Evolutionary conservation across 1,284 basidiomycete genomes (phyloP), one percentile per base, ranked within the genome.

Genomic region (Irpex sp.): DNA sequence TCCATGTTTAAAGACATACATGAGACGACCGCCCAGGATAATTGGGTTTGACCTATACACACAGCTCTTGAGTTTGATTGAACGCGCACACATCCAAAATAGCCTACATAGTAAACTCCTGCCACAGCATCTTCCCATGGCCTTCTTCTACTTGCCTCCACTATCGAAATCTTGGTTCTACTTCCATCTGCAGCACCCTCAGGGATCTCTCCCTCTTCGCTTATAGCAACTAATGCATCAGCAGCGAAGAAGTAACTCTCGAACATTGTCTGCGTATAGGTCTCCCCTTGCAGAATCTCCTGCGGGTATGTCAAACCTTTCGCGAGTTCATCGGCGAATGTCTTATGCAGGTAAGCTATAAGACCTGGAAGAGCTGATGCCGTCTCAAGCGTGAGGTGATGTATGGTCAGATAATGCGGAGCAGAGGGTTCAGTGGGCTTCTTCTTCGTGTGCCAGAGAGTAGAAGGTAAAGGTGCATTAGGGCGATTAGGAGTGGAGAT

Each of bases 21-120:
- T 97, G 97, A 54, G 95, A 96, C 3, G 95, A 96, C 72, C 97
- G 88, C n/a, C 97, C 96, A 2, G 95, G 96, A 82, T 97, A 97
- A 81, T 97, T 97, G 49, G 96, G 95, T 83, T 97, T 97, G 72
- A 97, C 89, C 89, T 92, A 74, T 71, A 70, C n/a, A 56, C 44
- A 38, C 66, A 67, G 68, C n/a, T 10, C 68, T 69, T 65, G 68
- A 70, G 71, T 72, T 68, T 32, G 32, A 32, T 32, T 32, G 32
- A 32, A 32, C 32, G 32, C 32, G 32, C 32, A 32, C 32, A 32
- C 32, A 32, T 32, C 32, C 32, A 32, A 32, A 32, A 32, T 32
- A 32, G 18, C 62, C 38, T 84, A 95, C 94, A 80, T 96, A 95
- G 85, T 96, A 97, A 79, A 89, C 94, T 0, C 96, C 96, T 43